Percentiles rank a stretch among this genome's conserved stretches.
These are phyloP conservation scores for Picea sitchensis DNA, from an alignment of 75 land plant species.

Conservation along the genomic window DNA sequence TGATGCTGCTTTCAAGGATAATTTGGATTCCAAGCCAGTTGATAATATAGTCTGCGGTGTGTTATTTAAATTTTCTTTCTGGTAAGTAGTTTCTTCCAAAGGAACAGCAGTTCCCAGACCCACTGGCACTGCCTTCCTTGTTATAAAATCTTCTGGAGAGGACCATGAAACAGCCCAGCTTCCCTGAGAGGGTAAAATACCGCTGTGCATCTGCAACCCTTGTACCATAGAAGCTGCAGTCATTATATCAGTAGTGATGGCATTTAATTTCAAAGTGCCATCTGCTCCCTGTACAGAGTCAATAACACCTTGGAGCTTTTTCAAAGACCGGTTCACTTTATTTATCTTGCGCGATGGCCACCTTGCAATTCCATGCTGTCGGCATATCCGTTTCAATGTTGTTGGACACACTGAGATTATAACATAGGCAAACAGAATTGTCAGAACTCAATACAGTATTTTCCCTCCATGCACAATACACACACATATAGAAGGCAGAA, in stretches of 20 bases:
- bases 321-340: slow-evolving; percentile 39
- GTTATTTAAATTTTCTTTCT: slow-evolving; percentile 5
- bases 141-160: slow-evolving; percentile 8
- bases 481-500: not conserved
- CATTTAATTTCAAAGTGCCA: slow-evolving; percentile 28
- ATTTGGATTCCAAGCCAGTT: not conserved
- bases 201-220: not conserved
- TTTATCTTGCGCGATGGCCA: slow-evolving; percentile 66
- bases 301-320: slow-evolving; percentile 46
- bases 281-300: slow-evolving; percentile 54
- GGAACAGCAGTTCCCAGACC: not conserved
- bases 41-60: not conserved
- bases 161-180: not conserved
- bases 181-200: not conserved
- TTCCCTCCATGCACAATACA: not conserved
- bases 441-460: not conserved
- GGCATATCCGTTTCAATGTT: slow-evolving; percentile 50
- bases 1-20: not conserved
- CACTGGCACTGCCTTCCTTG: slow-evolving; percentile 7
- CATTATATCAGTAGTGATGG: slow-evolving; percentile 20
- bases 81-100: not conserved
- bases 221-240: slow-evolving; percentile 30
- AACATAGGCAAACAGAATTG: slow-evolving; percentile 4
- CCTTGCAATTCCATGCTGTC: slow-evolving; percentile 57
- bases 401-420: slow-evolving; percentile 48